A percentile compares a stretch with the other conserved stretches of the same genome.
Evolutionary conservation across 208 protist genomes (phyloP).

Genomic region (Acanthamoeba sp.): DNA sequence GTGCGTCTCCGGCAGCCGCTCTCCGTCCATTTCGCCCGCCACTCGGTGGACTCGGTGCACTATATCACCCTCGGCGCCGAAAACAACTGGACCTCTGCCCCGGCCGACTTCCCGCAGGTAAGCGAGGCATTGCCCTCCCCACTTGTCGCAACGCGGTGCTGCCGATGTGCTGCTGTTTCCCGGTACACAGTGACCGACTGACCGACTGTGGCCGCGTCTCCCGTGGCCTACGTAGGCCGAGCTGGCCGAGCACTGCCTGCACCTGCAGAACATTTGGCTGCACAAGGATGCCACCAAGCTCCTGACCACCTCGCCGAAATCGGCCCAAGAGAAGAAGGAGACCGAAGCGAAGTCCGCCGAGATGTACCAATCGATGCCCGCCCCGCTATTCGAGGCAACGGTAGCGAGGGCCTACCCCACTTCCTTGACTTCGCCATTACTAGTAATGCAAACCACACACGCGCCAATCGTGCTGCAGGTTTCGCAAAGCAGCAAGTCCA

Average conservation of each 20-base stretch:
- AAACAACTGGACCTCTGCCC: conserved; percentile 52
- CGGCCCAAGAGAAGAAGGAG: not conserved
- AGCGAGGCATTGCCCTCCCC: no score
- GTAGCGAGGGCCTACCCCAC: not conserved
- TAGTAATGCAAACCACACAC: not conserved
- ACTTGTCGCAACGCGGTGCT: no score
- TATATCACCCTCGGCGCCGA: conserved; percentile 30
- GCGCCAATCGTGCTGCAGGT: not conserved
- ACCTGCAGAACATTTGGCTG: conserved; percentile 34
- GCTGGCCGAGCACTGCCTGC: not conserved
- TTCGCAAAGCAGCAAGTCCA: not conserved
- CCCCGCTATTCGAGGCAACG: not conserved
- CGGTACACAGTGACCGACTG: no score
- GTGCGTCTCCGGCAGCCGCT: conserved; percentile 45
- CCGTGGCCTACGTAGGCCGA: not conserved
- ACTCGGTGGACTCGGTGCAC: conserved; percentile 28
- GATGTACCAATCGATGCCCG: not conserved
- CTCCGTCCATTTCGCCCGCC: conserved; percentile 15
- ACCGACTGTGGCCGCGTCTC: no score
- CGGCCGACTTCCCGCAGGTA: conserved; percentile 25
- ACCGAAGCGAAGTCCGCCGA: not conserved
- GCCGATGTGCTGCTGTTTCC: no score
- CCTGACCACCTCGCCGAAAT: conserved; percentile 15
- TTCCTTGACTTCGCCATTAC: not conserved
- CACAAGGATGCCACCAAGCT: conserved; percentile 32